Evolutionary conservation across 129 eudicot genomes (phyloP).

Genomic region (Cynara cardunculus): DNA sequence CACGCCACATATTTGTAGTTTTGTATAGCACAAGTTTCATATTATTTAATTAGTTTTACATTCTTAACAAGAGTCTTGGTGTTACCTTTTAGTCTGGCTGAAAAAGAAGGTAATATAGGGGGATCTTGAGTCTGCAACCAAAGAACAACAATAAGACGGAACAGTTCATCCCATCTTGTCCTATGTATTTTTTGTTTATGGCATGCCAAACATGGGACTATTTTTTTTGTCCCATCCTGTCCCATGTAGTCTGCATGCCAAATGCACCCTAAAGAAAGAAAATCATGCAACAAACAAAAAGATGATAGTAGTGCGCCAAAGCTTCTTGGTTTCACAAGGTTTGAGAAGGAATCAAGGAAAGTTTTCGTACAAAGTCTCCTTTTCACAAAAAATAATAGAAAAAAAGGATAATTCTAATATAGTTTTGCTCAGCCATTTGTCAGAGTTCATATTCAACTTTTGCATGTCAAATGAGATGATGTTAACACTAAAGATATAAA

Average conservation of each 20-base stretch:
- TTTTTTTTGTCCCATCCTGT: too few relatives aligned
- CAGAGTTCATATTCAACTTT: neutral
- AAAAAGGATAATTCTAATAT: neutral
- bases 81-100: constrained; percentile 29
- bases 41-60: neutral
- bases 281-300: neutral
- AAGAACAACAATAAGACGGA: constrained; percentile 11
- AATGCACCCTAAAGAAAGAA: neutral
- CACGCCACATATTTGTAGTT: neutral
- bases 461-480: neutral
- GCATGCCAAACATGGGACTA: too few relatives aligned
- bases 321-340: too few relatives aligned
- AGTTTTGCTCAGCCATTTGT: neutral
- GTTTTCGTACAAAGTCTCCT: too few relatives aligned
- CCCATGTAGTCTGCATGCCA: constrained; percentile 31
- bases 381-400: too few relatives aligned
- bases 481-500: neutral
- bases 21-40: neutral
- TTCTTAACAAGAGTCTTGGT: neutral
- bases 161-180: too few relatives aligned
- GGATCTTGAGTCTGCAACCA: constrained; percentile 36
- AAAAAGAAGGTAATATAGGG: constrained; percentile 32
- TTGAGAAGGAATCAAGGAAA: too few relatives aligned
- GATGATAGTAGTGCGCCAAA: neutral
- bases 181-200: too few relatives aligned